Conservation (phyloP, 805 yeast species). For the Zygosaccharomyces lentus region DNA sequence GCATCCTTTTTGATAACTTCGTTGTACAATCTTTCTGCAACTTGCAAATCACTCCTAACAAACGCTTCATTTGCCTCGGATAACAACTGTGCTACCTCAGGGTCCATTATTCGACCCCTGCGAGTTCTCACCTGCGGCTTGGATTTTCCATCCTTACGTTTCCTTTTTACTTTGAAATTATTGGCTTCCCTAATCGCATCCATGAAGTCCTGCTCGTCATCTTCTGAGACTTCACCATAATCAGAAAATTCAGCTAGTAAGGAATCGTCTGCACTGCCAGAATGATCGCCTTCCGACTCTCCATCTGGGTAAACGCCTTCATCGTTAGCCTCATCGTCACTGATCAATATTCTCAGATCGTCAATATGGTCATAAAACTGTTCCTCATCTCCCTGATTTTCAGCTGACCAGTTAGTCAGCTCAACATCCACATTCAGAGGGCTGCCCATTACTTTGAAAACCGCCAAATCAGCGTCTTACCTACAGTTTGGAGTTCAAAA, state of each 20-base stretch:
- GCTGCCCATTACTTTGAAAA: neutral
- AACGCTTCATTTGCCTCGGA: conserved; percentile 79
- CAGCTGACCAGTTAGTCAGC: neutral
- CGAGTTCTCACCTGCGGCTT: conserved; percentile 20
- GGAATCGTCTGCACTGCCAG: conserved; percentile 35
- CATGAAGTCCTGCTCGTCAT: conserved; percentile 45
- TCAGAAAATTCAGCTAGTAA: conserved; percentile 37
- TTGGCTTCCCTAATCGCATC: conserved; percentile 66
- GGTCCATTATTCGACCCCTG: conserved; percentile 50
- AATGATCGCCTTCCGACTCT: conserved; percentile 20
- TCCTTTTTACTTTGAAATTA: conserved; percentile 51
- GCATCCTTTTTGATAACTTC: conserved; percentile 77
- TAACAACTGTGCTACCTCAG: conserved; percentile 62
- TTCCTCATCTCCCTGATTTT: conserved; percentile 26
- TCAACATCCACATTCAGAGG: conserved; percentile 1
- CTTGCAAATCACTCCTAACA: conserved; percentile 56
- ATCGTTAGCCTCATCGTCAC: conserved; percentile 12
- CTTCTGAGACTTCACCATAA: conserved; percentile 37
- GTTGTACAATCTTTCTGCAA: conserved; percentile 55
- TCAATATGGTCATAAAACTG: conserved; percentile 33
- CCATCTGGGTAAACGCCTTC: conserved; percentile 8
- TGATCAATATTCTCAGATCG: conserved; percentile 27
- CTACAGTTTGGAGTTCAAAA: neutral
- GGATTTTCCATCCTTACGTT: conserved; percentile 35
- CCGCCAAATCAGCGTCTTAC: neutral